phyloP scores from a whole-genome alignment of 768 basidiomycete species.

The Leccinum imitatum region DNA sequence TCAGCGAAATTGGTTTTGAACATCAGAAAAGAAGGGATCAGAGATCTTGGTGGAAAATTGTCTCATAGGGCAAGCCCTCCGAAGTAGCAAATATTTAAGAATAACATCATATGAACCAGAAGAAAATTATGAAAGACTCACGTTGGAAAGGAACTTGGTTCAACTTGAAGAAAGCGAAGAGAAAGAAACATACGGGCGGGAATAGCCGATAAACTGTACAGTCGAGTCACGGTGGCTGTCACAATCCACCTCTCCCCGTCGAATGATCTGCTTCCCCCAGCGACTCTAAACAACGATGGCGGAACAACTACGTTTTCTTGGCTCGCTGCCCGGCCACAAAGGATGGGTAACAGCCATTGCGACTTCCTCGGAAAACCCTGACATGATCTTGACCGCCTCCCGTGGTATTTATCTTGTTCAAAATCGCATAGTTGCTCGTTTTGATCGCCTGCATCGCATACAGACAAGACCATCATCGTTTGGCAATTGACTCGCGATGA shows the following conservation, averaged over 20 bases:
- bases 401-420: conserved; percentile 61
- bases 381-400: conserved; percentile 98
- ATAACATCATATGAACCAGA: conserved; percentile 39
- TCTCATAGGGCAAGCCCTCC: conserved; percentile 60
- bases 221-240: conserved; percentile 66
- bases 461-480: conserved; percentile 99
- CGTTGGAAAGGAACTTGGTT: neutral
- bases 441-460: conserved; percentile 47
- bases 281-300: conserved; percentile 50
- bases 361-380: conserved; percentile 97
- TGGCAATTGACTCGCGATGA: conserved; percentile 97
- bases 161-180: neutral
- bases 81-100: conserved; percentile 68
- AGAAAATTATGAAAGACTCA: conserved; percentile 15
- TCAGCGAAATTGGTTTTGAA: conserved; percentile 3
- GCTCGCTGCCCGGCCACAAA: conserved; percentile 89
- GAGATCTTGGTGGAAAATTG: conserved; percentile 71
- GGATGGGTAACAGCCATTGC: conserved; percentile 99
- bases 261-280: neutral
- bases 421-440: conserved; percentile 14
- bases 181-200: conserved; percentile 3
- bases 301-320: conserved; percentile 88
- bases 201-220: conserved; percentile 53
- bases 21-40: conserved; percentile 35
- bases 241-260: conserved; percentile 18